Conservation (phyloP, 2,329 filamentous ascomycete genomes). For the Diaporthe eres region DNA sequence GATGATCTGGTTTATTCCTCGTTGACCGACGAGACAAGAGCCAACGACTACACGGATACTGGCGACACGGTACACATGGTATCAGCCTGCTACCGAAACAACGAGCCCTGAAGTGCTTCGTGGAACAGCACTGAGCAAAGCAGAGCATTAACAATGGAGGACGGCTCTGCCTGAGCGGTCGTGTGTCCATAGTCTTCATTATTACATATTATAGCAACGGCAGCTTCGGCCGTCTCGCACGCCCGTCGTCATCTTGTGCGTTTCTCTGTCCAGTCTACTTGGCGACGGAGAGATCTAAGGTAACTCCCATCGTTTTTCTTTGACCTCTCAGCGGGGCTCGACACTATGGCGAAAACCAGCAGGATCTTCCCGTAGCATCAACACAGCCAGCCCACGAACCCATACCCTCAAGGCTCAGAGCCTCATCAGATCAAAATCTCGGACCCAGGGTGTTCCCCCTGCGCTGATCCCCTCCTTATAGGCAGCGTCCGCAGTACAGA, state of each 20-base stretch:
- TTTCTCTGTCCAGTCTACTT: neutral
- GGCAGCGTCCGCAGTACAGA: conserved; percentile 49
- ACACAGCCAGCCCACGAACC: neutral
- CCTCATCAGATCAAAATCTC: conserved; percentile 32
- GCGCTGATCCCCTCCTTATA: conserved; percentile 41
- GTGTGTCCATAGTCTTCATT: conserved; percentile 5
- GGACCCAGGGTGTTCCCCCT: conserved; percentile 19
- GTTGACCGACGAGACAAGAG: neutral
- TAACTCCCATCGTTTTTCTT: neutral
- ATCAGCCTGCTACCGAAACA: neutral
- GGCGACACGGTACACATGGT: neutral
- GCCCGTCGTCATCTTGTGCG: neutral
- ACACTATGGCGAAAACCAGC: neutral
- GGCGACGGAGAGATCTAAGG: neutral
- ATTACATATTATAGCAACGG: conserved; percentile 9
- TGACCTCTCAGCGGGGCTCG: neutral
- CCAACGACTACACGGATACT: neutral
- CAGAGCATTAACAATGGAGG: neutral
- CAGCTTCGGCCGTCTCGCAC: neutral
- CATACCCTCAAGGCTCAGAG: neutral
- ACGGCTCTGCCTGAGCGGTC: neutral
- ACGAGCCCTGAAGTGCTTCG: neutral
- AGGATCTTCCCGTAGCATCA: neutral
- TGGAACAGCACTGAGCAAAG: neutral
- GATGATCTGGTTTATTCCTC: neutral